Percentiles rank a stretch among this genome's conserved stretches.
phyloP scores from a whole-genome alignment of 2,329 filamentous ascomycete species.

The Trichophyton rubrum region DNA sequence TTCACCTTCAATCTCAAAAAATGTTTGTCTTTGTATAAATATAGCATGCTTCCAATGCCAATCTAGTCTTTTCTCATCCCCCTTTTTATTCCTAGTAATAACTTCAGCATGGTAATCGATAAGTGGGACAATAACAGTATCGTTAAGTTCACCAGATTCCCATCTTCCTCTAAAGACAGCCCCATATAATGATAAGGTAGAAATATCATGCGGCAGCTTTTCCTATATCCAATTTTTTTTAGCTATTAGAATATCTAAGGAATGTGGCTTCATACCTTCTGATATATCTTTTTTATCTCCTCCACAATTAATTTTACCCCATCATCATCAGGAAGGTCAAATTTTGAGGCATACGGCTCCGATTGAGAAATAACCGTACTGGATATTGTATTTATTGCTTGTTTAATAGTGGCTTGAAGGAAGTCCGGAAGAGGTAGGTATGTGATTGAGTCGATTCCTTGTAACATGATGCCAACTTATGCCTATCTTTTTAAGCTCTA shows the following conservation, averaged over 20 bases:
- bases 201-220: slow-evolving; percentile 5
- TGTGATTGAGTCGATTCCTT: slow-evolving; percentile 3
- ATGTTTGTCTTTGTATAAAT: slow-evolving; percentile 3
- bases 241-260: background rate
- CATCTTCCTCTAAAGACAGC: slow-evolving; percentile 9
- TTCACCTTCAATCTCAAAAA: slow-evolving; percentile 7
- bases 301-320: slow-evolving; percentile 3
- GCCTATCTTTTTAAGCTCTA: background rate
- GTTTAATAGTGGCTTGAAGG: slow-evolving; percentile 4
- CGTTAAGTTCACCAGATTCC: background rate
- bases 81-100: slow-evolving; percentile 5
- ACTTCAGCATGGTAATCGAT: slow-evolving; percentile 5
- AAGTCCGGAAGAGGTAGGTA: slow-evolving; percentile 7
- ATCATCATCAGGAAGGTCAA: slow-evolving; percentile 7
- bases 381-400: slow-evolving; percentile 4
- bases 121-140: slow-evolving; percentile 8
- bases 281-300: slow-evolving; percentile 5
- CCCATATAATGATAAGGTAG: slow-evolving; percentile 4
- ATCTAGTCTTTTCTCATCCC: slow-evolving; percentile 6
- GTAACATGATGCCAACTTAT: slow-evolving; percentile 3
- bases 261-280: slow-evolving; percentile 3
- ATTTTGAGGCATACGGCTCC: slow-evolving; percentile 2
- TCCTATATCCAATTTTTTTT: background rate
- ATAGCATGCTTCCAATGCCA: slow-evolving; percentile 8
- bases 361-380: slow-evolving; percentile 5